Conservation (phyloP, 73 alveolate genomes). For the Symbiodinium pilosum region DNA sequence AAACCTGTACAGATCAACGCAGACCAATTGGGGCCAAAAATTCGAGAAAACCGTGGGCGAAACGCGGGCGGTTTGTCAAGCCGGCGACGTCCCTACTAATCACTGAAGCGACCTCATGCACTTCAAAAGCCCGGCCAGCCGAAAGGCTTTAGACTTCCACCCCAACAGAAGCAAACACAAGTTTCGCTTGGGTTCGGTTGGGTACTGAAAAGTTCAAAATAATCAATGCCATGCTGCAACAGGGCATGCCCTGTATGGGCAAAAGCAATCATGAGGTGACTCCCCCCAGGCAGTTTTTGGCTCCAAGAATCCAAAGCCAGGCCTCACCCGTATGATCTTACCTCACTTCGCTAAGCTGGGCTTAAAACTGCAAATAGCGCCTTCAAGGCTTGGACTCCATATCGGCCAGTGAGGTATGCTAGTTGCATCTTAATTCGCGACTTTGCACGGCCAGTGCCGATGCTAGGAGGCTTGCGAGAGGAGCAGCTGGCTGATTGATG, state of each 20-base stretch:
- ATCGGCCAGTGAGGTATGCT: neutral
- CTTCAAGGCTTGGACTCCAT: neutral
- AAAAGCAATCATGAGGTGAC: neutral
- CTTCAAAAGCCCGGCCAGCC: constrained; percentile 15
- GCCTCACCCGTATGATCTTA: too few relatives aligned
- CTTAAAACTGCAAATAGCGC: too few relatives aligned
- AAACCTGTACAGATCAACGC: constrained; percentile 3
- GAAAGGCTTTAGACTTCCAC: neutral
- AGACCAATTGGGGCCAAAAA: neutral
- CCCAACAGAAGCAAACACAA: neutral
- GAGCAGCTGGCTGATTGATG: constrained; percentile 15
- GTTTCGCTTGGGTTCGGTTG: neutral
- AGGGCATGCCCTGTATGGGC: neutral
- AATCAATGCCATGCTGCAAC: neutral
- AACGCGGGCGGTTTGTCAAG: constrained; percentile 12
- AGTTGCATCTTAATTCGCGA: neutral
- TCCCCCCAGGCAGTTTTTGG: neutral
- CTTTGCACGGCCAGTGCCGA: constrained; percentile 19
- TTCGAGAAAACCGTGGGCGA: neutral
- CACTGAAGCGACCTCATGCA: neutral
- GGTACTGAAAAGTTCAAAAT: too few relatives aligned
- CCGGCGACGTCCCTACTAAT: constrained; percentile 5
- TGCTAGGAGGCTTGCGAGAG: neutral
- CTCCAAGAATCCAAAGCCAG: neutral
- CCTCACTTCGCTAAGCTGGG: too few relatives aligned